Base-by-base conservation (phyloP, 2,329 filamentous ascomycete genomes). In the Aureobasidium leucospermi region DNA sequence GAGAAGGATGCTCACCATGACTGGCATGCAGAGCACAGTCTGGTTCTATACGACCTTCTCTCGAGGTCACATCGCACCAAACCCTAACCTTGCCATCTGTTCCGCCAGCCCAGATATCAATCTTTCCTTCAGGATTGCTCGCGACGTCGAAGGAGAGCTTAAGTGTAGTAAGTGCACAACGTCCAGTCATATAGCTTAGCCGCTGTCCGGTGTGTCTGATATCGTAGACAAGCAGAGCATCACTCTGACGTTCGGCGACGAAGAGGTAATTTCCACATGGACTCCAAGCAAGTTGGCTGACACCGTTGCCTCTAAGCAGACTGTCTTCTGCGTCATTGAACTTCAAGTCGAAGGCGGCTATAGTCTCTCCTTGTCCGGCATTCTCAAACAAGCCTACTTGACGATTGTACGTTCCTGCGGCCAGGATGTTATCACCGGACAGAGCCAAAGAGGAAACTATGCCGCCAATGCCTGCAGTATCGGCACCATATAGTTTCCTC, bases 91-190 rank as follows among this genome's bases (percentile, higher is more conserved):
- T 65, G 0, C 84, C 84, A 72, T 86, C 83, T 1, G 69, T 76
- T 0, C 82, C 83, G 9, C 84, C 84, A 47, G 73, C 77, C 82
- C 82, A 85, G 19, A 86, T 70, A 65, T 85, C 81, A 64, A 79
- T 75, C 8, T 74, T 71, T 2, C 36, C 53, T 10, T 42, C 13
- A 10, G 39, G 3, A 48, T 62, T 69, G 43, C 63, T 67, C 62
- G 74, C 72, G 5, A 85, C 65, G 67, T 85, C 81, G 31, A 84
- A 74, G 2, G 78, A 78, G 60, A 86, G 67, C n/a, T 78, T 75
- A 70, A 85, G 82, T 51, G 80, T 80, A 1, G 81, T 83, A 7
- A 70, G 38, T 6, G 76, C 77, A 4, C 69, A 67, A 4, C 78
- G 61, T 0, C 76, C 76, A 0, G 55, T 63, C 48, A 85, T 71